phyloP scores from a whole-genome alignment of 805 yeast species.

The Yamadazyma akitaensis region DNA sequence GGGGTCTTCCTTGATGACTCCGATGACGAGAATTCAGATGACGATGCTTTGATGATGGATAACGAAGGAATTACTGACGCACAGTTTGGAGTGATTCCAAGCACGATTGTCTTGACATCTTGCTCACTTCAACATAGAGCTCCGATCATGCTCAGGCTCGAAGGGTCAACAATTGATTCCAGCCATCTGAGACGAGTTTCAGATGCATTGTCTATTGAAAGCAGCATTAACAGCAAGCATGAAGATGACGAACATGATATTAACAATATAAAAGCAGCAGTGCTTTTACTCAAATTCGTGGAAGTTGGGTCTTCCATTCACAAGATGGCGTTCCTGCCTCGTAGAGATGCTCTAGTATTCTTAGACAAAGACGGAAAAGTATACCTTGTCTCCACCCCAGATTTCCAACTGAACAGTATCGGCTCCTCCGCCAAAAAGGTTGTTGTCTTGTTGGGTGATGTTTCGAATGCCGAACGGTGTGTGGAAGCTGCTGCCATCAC shows the following conservation, averaged over 20 bases:
- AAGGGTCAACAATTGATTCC: constrained; percentile 50
- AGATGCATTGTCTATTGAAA: constrained; percentile 11
- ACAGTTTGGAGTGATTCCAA: constrained; percentile 48
- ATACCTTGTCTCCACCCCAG: constrained; percentile 63
- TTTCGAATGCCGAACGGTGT: constrained; percentile 66
- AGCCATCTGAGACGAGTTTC: constrained; percentile 3
- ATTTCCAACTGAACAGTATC: constrained; percentile 21
- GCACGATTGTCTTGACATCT: constrained; percentile 35
- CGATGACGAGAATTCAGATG: constrained; percentile 19
- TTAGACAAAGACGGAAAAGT: constrained; percentile 76
- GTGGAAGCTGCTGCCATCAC: constrained; percentile 75
- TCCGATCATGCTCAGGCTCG: constrained; percentile 29
- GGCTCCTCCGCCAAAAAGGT: constrained; percentile 36
- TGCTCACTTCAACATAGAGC: constrained; percentile 35
- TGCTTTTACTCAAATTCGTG: constrained; percentile 51
- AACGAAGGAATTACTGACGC: constrained; percentile 84
- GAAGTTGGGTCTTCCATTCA: constrained; percentile 83
- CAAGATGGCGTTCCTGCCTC: constrained; percentile 69
- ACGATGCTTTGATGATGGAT: constrained; percentile 47
- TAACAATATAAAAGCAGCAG: constrained; percentile 41
- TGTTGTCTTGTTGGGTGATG: constrained; percentile 71
- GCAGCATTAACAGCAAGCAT: constrained; percentile 12
- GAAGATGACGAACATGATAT: constrained; percentile 32
- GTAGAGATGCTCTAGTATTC: constrained; percentile 83
- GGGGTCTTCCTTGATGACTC: constrained; percentile 13